A percentile compares a stretch with the other conserved stretches of the same genome.
These are phyloP conservation scores for Croton setiger DNA, from an alignment of 441 rosid species.

Conservation along the genomic window DNA sequence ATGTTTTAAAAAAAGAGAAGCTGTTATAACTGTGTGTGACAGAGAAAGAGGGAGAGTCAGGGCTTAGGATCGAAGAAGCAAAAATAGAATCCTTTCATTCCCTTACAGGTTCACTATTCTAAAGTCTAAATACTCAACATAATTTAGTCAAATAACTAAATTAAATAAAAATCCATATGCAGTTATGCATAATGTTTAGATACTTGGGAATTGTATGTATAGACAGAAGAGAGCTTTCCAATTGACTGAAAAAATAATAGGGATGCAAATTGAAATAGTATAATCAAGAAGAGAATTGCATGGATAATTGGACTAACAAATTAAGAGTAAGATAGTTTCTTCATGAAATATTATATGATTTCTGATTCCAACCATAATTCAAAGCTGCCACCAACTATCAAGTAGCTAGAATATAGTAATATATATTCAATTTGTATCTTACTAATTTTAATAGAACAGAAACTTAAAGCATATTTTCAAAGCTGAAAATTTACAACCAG, in stretches of 20 bases:
- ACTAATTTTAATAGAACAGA: too few relatives aligned
- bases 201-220: neutral
- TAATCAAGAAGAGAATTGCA: neutral
- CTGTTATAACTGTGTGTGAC: neutral
- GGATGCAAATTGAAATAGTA: neutral
- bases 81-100: neutral
- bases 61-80: neutral
- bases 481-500: too few relatives aligned
- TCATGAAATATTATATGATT: neutral
- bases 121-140: neutral
- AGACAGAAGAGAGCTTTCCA: neutral
- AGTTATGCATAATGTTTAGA: neutral
- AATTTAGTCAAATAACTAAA: neutral
- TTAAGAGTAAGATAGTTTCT: neutral
- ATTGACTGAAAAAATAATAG: neutral
- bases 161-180: neutral
- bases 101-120: neutral
- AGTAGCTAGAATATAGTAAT: neutral
- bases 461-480: too few relatives aligned
- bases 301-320: neutral
- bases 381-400: neutral
- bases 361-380: neutral
- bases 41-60: neutral
- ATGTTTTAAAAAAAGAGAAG: too few relatives aligned
- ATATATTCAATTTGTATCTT: too few relatives aligned